A percentile compares a stretch with the other conserved stretches of the same genome.
phyloP scores from a whole-genome alignment of 257 asterid genomes.

The Lycium barbarum region DNA sequence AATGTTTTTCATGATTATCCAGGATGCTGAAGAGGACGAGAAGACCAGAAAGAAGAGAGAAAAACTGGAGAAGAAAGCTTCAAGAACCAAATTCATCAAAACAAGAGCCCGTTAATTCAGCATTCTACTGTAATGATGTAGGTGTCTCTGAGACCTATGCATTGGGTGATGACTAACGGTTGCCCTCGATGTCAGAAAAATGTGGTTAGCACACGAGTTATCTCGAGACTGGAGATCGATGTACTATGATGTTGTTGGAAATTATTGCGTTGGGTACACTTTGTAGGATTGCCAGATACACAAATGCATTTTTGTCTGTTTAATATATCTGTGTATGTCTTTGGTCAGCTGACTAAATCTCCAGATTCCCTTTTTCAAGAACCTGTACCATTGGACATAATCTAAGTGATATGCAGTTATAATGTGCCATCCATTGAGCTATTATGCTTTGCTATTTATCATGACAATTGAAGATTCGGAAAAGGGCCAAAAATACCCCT shows the following conservation, averaged over 20 bases:
- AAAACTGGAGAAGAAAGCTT: conserved; percentile 91
- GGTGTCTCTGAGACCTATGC: background rate
- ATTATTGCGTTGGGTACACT: background rate
- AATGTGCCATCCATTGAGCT: no score
- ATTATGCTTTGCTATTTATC: no score
- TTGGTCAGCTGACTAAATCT: background rate
- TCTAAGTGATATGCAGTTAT: background rate
- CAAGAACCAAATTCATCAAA: conserved; percentile 77
- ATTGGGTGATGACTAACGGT: background rate
- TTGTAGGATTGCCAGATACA: background rate
- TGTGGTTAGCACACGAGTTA: background rate
- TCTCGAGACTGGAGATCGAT: background rate
- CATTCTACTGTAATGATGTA: background rate
- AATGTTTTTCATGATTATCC: conserved; percentile 32
- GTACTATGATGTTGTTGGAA: background rate
- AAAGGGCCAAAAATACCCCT: no score
- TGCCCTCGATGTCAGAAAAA: background rate
- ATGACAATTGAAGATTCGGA: no score
- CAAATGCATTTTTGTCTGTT: background rate
- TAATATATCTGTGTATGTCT: background rate
- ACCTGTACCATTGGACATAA: background rate
- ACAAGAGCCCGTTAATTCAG: conserved; percentile 59
- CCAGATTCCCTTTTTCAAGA: background rate
- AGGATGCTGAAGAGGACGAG: conserved; percentile 93
- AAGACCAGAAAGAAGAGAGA: conserved; percentile 87